Evolutionary conservation across 2,329 filamentous ascomycete species (phyloP), one percentile per base, ranked within the genome.

Genomic region (Dactylonectria estremocensis): DNA sequence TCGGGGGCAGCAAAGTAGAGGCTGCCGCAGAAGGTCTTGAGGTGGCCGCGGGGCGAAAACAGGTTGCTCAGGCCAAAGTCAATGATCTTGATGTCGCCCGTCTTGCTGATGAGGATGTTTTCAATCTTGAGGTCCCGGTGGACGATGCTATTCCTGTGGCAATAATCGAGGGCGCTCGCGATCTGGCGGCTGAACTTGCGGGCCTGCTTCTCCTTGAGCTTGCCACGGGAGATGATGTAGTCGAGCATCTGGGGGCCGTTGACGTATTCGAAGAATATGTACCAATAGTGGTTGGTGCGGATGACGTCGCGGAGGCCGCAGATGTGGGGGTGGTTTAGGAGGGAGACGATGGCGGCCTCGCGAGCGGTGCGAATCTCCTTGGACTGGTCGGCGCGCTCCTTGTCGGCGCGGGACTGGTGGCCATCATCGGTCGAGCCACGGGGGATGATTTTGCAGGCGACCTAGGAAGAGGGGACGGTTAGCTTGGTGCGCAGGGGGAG

Each of bases 181-280:
- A 99, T 98, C 83, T 99, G 96, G 46, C 96, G 92, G 72, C 94
- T 97, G 81, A 99, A 99, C 80, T 98, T 98, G 76, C 96, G 91
- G 9, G 96, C 96, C 82, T 97, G 95, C 83, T 98, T 98, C 84
- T 99, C 96, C 86, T 98, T 98, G 70, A 99, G 86, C 77, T 97
- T 93, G 66, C 95, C 96, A 78, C 98, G 96, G 3, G 95, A 98
- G 79, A 99, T 99, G 80, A 99, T 99, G 83, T 98, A 99, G 84
- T 99, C 96, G 69, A 99, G 90, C 96, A 99, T 98, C 83, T 99
- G 96, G 18, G 96, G 96, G 54, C 96, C 96, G 79, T 99, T 98
- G 81, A 99, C 96, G 80, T 96, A 98, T 83, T 99, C 96, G 78
- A 97, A 99, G 58, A 99, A 90, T 96, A 99, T 99, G 83, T 99